These are phyloP conservation scores for Cyclotella kingstonii DNA, from an alignment of 108 stramenopile species.

Conservation along the genomic window DNA sequence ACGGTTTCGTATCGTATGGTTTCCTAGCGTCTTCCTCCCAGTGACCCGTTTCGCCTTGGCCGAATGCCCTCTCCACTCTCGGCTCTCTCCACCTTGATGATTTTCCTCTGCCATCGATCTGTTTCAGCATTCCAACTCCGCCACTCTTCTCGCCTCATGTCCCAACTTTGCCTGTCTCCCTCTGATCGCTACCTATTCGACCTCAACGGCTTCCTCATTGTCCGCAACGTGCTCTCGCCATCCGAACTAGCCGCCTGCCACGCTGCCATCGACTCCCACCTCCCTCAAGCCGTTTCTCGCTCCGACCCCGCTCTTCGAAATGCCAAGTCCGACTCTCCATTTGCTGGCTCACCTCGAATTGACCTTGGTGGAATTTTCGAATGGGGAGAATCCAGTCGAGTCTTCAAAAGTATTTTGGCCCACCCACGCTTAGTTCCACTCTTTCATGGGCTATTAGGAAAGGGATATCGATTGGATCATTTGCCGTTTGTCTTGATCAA, in stretches of 20 bases:
- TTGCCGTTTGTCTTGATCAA: constrained; percentile 83
- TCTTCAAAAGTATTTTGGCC: constrained; percentile 81
- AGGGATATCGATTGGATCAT: constrained; percentile 93
- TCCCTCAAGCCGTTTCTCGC: constrained; percentile 64
- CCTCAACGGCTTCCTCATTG: constrained; percentile 85
- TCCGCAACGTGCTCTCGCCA: constrained; percentile 74
- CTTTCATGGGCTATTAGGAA: constrained; percentile 83
- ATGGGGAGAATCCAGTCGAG: constrained; percentile 67
- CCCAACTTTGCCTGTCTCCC: no score
- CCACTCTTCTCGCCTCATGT: no score
- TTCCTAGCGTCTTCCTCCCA: no score
- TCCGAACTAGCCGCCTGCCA: constrained; percentile 78
- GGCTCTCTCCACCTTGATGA: no score
- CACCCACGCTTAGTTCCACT: constrained; percentile 83
- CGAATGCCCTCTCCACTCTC: no score
- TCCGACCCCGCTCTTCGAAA: constrained; percentile 67
- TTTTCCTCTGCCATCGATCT: no score
- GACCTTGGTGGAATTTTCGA: constrained; percentile 87
- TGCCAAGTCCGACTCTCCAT: constrained; percentile 60
- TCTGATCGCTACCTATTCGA: constrained; percentile 91
- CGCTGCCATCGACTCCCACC: constrained; percentile 73
- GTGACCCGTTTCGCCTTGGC: no score
- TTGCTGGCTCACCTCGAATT: constrained; percentile 73
- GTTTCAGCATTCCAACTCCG: no score
- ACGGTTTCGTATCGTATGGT: no score